Base-by-base conservation (phyloP, 768 basidiomycete genomes). In the Hypholoma fasciculare region DNA sequence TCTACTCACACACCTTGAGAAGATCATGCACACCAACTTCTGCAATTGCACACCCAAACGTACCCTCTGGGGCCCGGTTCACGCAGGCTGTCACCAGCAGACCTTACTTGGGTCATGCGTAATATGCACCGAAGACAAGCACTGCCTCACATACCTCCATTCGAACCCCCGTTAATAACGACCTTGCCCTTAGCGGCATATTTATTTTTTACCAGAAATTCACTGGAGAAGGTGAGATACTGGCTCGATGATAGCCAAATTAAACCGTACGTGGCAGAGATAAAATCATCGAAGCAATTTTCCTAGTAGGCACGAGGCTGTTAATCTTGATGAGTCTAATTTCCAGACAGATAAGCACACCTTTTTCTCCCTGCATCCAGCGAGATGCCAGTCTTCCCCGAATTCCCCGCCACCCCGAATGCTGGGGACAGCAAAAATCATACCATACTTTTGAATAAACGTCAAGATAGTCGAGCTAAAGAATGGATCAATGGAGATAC, bases 1-100 rank as follows among this genome's bases (percentile, higher is more conserved):
- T 49, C 19, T 51, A 53, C 38, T 17, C 20, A 6, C 50, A 44
- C 65, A 90, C 89, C 78, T 89, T 90, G 52, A 93, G 81, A 54
- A 92, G 74, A 71, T 93, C 92, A 61, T 86, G 76, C 1, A 94
- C 91, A 0, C 92, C 92, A 6, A 93, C 92, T 69, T 93, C 90
- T 0, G 90, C 87, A 4, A 93, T 80, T 1, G 82, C 89, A 17
- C 86, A 88, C n/a, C 91, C 91, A 60, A 91, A 86, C 4, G 85
- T 87, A 27, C 79, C 79, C 67, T 90, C 83, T 1, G 88, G 88
- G 0, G 90, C 90, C 39, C 88, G 87, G 59, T 92, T 89, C 47
- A 89, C 78, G 61, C 88, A 93, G n/a, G 91, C 91, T n/a, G 84
- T 85, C n/a, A 93, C 82, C 26, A 93, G 81, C 2, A 94, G 75